Conservation (phyloP, 306 rosid genomes). For the Inga leiocalycina region DNA sequence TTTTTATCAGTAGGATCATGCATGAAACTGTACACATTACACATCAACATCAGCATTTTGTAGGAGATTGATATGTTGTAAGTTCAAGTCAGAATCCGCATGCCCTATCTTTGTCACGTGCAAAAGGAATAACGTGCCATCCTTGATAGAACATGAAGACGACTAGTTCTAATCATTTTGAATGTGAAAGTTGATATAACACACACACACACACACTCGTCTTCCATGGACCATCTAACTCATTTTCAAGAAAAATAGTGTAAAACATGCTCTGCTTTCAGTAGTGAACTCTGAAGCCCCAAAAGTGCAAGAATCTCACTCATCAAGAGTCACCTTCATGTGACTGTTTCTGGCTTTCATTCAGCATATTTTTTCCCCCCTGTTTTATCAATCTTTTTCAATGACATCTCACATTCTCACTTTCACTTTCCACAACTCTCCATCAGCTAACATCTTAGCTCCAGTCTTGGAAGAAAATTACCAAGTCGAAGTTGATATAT, state of each 20-base stretch:
- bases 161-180: background rate
- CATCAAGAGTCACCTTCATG: background rate
- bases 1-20: background rate
- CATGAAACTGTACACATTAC: too few species aligned
- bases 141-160: background rate
- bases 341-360: background rate
- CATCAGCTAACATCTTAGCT: too few species aligned
- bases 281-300: background rate
- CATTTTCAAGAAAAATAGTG: background rate
- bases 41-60: too few species aligned
- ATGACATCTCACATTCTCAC: background rate
- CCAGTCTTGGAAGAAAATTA: background rate
- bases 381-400: background rate
- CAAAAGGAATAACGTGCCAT: constrained; percentile 4
- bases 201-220: background rate
- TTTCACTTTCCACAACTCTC: background rate
- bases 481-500: background rate
- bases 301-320: background rate
- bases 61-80: background rate
- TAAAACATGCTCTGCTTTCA: background rate
- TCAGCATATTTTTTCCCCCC: background rate
- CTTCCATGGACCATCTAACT: background rate
- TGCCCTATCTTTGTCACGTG: background rate
- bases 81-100: background rate
- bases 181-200: background rate